Base-by-base conservation (phyloP, 1,284 basidiomycete genomes). In the Xerocomus minutiporus region DNA sequence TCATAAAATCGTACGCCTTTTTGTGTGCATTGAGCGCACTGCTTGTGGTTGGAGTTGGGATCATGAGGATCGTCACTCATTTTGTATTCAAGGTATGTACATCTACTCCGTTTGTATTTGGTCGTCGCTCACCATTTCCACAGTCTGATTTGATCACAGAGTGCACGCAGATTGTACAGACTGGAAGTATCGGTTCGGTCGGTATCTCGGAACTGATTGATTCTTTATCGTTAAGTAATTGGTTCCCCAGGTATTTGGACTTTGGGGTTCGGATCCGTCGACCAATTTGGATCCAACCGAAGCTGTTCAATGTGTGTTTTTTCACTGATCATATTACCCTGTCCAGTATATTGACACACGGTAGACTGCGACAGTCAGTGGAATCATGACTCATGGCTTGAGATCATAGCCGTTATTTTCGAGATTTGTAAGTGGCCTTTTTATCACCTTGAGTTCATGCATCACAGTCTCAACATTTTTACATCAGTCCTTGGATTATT, bases 1-100 rank as follows among this genome's bases (percentile, higher is more conserved):
- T 88, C 23, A 76, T 86, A 29, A 76, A 79, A 48, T 59, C 81
- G 4, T 86, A 86, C 60, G 75, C 82, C 0, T 73, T 79, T 46
- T 59, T 82, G 20, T 80, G 81, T 3, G 70, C 78, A 6, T 58
- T 80, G 5, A 78, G 78, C 7, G 70, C 80, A 20, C 60, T 84
- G 34, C 60, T 84, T 0, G 74, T 85, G 25, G 60, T 79, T 9
- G 84, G 69, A 0, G 71, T 78, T 1, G 81, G 79, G 6, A 69
- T 89, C 49, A 61, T 88, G 48, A 72, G 78, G 15, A 72, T 83
- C 8, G 67, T 89, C 7, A 69, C 80, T 1, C 89, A 91, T 62
- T 91, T 88, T 66, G 70, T 73, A 1, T 75, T 79, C 63, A 88
- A 91, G 79, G 83, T 78, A 54, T n/a, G 57, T 57, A 0, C 26